Evolutionary conservation across 2,329 filamentous ascomycete genomes (phyloP).

Genomic region (Pseudocercospora eumusae): DNA sequence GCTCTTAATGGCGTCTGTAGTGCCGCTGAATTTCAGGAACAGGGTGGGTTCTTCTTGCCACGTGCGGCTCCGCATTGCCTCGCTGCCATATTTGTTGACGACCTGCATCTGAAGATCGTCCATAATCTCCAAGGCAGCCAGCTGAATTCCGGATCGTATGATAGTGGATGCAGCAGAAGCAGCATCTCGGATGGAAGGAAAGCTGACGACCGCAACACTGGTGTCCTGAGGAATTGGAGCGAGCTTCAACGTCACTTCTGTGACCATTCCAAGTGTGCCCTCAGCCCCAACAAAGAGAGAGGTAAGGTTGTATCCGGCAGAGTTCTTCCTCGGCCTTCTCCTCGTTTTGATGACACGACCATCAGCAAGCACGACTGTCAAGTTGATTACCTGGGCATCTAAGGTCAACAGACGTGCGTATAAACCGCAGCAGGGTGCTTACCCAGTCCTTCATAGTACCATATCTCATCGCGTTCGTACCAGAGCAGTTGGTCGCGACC

Average conservation of each 20-base stretch:
- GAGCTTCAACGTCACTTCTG: slow-evolving; percentile 79
- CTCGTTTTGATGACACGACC: slow-evolving; percentile 78
- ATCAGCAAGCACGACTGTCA: slow-evolving; percentile 78
- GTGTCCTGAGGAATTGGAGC: slow-evolving; percentile 73
- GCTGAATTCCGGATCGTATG: slow-evolving; percentile 72
- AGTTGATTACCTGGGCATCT: slow-evolving; percentile 59
- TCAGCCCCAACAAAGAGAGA: slow-evolving; percentile 78
- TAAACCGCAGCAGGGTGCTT: neutral
- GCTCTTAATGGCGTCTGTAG: slow-evolving; percentile 72
- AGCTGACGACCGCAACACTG: slow-evolving; percentile 77
- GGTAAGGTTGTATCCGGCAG: slow-evolving; percentile 81
- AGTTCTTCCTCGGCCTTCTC: slow-evolving; percentile 72
- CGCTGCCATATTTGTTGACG: slow-evolving; percentile 62
- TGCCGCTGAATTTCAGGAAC: slow-evolving; percentile 76
- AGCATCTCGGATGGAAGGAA: slow-evolving; percentile 74
- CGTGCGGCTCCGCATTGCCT: slow-evolving; percentile 67
- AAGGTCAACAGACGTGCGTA: neutral
- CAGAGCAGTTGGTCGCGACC: slow-evolving; percentile 73
- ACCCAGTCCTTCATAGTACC: slow-evolving; percentile 86
- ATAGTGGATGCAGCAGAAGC: slow-evolving; percentile 72
- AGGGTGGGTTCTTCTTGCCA: slow-evolving; percentile 78
- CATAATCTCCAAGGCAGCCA: slow-evolving; percentile 83
- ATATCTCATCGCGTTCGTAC: slow-evolving; percentile 71
- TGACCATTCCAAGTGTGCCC: slow-evolving; percentile 78
- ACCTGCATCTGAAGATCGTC: slow-evolving; percentile 82